Evolutionary conservation across 129 eudicot genomes (phyloP).

Genomic region (Scalesia atractyloides): DNA sequence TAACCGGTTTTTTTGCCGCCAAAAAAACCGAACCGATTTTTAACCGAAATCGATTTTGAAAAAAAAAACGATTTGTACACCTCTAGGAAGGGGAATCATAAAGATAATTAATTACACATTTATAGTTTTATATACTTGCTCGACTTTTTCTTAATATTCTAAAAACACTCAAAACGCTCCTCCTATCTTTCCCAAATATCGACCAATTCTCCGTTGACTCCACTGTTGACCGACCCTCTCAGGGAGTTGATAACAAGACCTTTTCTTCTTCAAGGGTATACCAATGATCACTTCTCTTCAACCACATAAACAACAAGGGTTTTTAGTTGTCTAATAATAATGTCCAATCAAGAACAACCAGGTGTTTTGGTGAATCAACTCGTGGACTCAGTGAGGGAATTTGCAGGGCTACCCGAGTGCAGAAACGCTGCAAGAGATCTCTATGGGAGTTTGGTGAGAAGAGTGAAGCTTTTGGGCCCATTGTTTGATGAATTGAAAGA

Average conservation of each 20-base stretch:
- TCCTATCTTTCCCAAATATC: neutral
- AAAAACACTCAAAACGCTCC: neutral
- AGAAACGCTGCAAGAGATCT: conserved; percentile 54
- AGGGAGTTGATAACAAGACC: no score
- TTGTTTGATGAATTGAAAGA: conserved; percentile 80
- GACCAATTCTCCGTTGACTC: neutral
- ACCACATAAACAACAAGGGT: neutral
- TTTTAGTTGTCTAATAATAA: conserved; percentile 9
- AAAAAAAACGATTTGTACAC: no score
- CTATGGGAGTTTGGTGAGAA: conserved; percentile 72
- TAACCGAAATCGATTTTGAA: no score
- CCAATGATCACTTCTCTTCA: no score
- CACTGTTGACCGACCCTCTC: neutral
- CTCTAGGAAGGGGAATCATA: no score
- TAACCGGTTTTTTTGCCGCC: no score
- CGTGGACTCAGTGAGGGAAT: conserved; percentile 44
- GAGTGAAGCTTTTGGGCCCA: conserved; percentile 89
- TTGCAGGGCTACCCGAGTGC: conserved; percentile 75
- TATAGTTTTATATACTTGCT: no score
- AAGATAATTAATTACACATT: no score
- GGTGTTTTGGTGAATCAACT: conserved; percentile 50
- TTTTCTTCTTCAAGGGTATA: neutral
- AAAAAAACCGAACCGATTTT: no score
- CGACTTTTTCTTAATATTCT: no score
- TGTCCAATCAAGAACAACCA: conserved; percentile 29